Percentiles rank a stretch among this genome's conserved stretches.
Evolutionary conservation across 352 stramenopile species (phyloP).

Genomic region (Pythium plurisporium): DNA sequence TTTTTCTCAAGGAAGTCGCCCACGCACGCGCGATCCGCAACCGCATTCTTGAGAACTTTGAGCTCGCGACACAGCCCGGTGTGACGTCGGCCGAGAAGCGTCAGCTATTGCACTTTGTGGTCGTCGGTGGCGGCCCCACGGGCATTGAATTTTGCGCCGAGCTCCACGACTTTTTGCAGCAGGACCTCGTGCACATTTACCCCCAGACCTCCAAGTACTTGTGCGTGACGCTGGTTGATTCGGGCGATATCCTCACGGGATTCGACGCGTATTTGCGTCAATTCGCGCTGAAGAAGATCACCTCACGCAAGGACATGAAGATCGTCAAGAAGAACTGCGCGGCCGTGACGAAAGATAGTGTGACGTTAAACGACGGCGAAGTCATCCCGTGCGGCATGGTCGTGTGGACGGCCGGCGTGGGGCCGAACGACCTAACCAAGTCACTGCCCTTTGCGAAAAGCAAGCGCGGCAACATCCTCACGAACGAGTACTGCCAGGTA

Average conservation of each 20-base stretch:
- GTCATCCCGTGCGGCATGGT: conserved; percentile 57
- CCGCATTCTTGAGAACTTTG: conserved; percentile 90
- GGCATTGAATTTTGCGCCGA: conserved; percentile 96
- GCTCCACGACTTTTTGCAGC: conserved; percentile 91
- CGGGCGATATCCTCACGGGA: conserved; percentile 64
- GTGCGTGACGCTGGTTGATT: conserved; percentile 65
- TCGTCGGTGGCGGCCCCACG: conserved; percentile 95
- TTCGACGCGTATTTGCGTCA: conserved; percentile 67
- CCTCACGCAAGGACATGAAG: conserved; percentile 70
- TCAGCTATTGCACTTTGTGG: conserved; percentile 95
- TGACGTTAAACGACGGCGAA: conserved; percentile 57
- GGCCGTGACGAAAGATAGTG: conserved; percentile 54
- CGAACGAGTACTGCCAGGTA: conserved; percentile 83
- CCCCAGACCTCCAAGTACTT: conserved; percentile 70
- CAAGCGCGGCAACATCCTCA: conserved; percentile 77
- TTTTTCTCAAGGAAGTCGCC: conserved; percentile 97
- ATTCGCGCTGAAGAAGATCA: conserved; percentile 73
- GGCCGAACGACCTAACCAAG: conserved; percentile 77
- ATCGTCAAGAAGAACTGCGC: conserved; percentile 82
- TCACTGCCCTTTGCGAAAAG: conserved; percentile 72
- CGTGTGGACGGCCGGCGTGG: conserved; percentile 76
- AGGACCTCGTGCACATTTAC: conserved; percentile 89
- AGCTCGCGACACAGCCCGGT: conserved; percentile 88
- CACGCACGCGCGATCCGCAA: conserved; percentile 89
- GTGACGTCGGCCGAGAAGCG: conserved; percentile 82